Conservation (phyloP, 208 protist species). For the Entamoeba dispar region DNA sequence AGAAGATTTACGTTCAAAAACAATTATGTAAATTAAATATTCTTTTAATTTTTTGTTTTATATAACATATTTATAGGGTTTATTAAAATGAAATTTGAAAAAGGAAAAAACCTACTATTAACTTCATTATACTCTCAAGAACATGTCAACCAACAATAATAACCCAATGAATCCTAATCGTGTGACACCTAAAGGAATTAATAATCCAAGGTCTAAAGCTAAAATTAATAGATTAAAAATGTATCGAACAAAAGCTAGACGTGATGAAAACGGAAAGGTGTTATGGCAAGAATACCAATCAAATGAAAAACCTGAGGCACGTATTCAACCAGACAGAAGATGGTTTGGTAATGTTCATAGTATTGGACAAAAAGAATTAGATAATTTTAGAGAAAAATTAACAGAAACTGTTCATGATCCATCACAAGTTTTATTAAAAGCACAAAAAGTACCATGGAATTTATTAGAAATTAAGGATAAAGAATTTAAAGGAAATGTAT, state of each 20-base stretch:
- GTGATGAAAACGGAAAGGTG: not conserved
- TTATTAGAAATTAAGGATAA: not conserved
- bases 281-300: not conserved
- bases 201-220: not conserved
- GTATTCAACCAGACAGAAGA: not conserved
- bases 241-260: not conserved
- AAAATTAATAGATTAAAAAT: not conserved
- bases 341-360: conserved; percentile 14
- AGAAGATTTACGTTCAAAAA: too few relatives aligned
- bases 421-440: not conserved
- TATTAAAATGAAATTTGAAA: too few relatives aligned
- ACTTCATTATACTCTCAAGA: too few relatives aligned
- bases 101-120: too few relatives aligned
- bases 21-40: too few relatives aligned
- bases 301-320: not conserved
- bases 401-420: not conserved
- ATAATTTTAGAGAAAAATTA: conserved; percentile 3
- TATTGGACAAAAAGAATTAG: conserved; percentile 8
- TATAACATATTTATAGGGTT: too few relatives aligned
- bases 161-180: not conserved
- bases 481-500: not conserved
- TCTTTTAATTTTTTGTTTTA: too few relatives aligned
- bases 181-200: not conserved
- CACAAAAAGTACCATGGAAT: conserved; percentile 4
- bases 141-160: not conserved